Base-by-base conservation (phyloP, 2,329 filamentous ascomycete species). In the Lachnellula hyalina region DNA sequence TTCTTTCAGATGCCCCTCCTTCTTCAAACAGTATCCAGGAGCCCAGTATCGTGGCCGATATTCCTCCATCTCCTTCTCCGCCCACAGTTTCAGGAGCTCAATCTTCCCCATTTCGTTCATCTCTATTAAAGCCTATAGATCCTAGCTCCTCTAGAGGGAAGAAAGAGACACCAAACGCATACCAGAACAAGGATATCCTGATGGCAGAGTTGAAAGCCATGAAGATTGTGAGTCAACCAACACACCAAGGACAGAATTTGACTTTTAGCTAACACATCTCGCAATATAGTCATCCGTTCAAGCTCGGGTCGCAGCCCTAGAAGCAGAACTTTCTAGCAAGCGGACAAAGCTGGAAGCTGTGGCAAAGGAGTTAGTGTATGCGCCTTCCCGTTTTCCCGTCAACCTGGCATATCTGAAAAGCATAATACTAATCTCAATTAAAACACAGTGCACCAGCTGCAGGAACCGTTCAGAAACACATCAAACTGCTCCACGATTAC, bases 401-500 rank as follows among this genome's bases (percentile, higher is more conserved):
- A n/a, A 25, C 19, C 51, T 15, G 3, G 28, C 25, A 44, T 52
- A 12, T 44, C 23, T 36, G 35, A 49, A 11, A 15, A 15, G 35
- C 12, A 19, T 32, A 1, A n/a, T n/a, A 5, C 28, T 28, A 2
- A n/a, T 28, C n/a, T 7, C 25, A 17, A 14, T 49, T 45, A 49
- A 52, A 34, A 40, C 41, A 17, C 23, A 64, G 60, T 38, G 21
- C 59, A 36, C 63, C 64, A 14, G 66, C 68, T 7, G 73, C 79
- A 41, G 70, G 72, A 19, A 79, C 81, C 9, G 81, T 86, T 50
- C 78, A 82, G 52, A 72, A 73, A 34, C 85, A 89, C 67, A 89
- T 89, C 64, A 76, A 76, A 55, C 73, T 85, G 4, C 73, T 89
- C 34, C 84, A 87, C 60, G 74, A 81, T 54, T 89, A 89, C 71